Conservation (phyloP, 495 filamentous ascomycete genomes). For the Echria macrotheca region DNA sequence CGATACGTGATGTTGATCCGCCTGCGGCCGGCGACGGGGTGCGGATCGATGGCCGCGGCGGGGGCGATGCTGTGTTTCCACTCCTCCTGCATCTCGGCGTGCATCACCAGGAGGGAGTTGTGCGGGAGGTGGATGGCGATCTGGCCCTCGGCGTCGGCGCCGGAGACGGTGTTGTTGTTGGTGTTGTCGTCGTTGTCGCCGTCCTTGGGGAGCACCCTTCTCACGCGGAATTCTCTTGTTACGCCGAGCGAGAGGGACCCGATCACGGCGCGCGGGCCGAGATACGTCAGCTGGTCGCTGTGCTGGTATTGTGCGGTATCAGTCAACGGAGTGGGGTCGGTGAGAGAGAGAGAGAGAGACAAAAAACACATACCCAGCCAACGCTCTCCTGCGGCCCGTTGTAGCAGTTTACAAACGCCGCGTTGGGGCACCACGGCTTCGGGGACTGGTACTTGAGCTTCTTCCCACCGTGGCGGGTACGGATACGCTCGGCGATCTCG, state of each 20-base stretch:
- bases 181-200: constrained; percentile 17
- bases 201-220: constrained; percentile 60
- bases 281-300: constrained; percentile 85
- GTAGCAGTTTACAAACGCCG: constrained; percentile 92
- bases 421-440: constrained; percentile 72
- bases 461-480: constrained; percentile 53
- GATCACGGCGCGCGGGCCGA: constrained; percentile 82
- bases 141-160: constrained; percentile 69
- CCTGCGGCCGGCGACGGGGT: constrained; percentile 70
- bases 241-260: constrained; percentile 88
- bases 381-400: constrained; percentile 71
- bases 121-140: constrained; percentile 90
- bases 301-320: constrained; percentile 44
- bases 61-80: constrained; percentile 79
- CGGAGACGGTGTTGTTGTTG: constrained; percentile 35
- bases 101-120: constrained; percentile 90
- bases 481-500: constrained; percentile 63
- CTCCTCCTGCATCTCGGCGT: constrained; percentile 80
- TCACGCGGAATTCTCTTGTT: constrained; percentile 81
- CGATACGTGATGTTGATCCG: constrained; percentile 95
- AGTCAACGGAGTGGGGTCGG: background rate
- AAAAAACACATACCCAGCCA: constrained; percentile 52
- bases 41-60: constrained; percentile 67
- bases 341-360: background rate
- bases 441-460: constrained; percentile 76